These are phyloP conservation scores for Sphagnum fallax DNA, from an alignment of 228 moss, liverwort and hornwort genomes.

Conservation along the genomic window DNA sequence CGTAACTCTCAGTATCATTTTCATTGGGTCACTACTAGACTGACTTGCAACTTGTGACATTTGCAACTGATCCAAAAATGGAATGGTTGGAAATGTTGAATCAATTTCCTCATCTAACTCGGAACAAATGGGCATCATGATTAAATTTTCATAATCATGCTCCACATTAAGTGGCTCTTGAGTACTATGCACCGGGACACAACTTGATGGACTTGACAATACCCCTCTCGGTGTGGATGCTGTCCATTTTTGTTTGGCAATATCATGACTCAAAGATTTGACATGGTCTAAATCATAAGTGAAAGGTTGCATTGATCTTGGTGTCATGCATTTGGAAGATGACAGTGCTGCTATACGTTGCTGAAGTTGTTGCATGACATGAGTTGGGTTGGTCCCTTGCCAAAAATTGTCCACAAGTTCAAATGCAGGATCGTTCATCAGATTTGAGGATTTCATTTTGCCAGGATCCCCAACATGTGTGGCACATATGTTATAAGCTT, in stretches of 20 bases:
- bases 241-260: background rate
- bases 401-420: conserved; percentile 9
- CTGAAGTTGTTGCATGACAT: conserved; percentile 37
- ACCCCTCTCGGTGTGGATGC: background rate
- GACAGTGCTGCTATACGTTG: background rate
- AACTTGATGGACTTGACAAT: background rate
- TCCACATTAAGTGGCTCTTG: background rate
- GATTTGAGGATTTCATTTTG: too few relatives aligned
- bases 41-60: background rate
- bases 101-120: too few relatives aligned
- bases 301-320: background rate
- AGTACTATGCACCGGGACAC: background rate
- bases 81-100: background rate
- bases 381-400: conserved; percentile 32
- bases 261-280: background rate
- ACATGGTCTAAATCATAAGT: background rate
- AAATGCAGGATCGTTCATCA: too few relatives aligned
- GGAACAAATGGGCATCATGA: background rate
- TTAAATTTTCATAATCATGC: background rate
- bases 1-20: too few relatives aligned
- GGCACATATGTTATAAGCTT: too few relatives aligned
- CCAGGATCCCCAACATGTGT: too few relatives aligned
- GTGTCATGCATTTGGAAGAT: background rate
- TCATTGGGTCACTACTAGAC: too few relatives aligned
- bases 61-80: background rate